Base-by-base conservation (phyloP, 495 filamentous ascomycete genomes). In the Aspergillus bridgeri region DNA sequence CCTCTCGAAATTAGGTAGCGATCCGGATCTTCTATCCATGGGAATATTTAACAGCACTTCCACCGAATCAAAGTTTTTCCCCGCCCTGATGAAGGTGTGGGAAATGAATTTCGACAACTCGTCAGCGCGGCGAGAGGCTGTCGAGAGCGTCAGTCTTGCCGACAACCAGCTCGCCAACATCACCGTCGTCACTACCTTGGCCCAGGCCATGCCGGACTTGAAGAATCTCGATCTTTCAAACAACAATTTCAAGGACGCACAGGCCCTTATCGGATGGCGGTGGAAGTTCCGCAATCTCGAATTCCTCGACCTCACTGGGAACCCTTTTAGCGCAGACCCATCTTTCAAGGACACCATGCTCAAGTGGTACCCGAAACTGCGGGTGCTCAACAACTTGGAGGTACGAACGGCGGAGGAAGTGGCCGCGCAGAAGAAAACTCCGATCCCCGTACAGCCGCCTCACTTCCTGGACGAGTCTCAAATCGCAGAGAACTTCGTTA, bases 41-140 rank as follows among this genome's bases (percentile, higher is more conserved):
- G 89, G 91, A 21, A 85, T 92, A 38, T 96, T 96, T 72, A 79
- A 83, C 57, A 80, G 75, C 47, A 80, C 77, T 24, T 82, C 85
- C 2, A 86, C 83, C n/a, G 84, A 88, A 24, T 84, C 86, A 48
- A 98, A 96, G 66, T 86, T 96, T 57, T 96, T 97, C 73, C 88
- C 88, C 42, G 92, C 87, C 3, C 76, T 97, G 27, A 91, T 97
- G 87, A 85, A 83, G 54, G 80, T 96, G 33, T 89, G 87, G 67
- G 86, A 90, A 29, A 72, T 81, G 62, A 77, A 84, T 24, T 94
- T 94, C 74, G 81, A 81, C 58, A 84, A 73, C 24, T 50, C 80
- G 5, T 72, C 86, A 18, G 79, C 85, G 27, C 90, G 90, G 66
- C 80, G 82, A 23, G 84, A 91, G 24, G 85, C 86, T 5, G 82